Base-by-base conservation (phyloP, 2,329 filamentous ascomycete genomes). In the Capronia coronata region DNA sequence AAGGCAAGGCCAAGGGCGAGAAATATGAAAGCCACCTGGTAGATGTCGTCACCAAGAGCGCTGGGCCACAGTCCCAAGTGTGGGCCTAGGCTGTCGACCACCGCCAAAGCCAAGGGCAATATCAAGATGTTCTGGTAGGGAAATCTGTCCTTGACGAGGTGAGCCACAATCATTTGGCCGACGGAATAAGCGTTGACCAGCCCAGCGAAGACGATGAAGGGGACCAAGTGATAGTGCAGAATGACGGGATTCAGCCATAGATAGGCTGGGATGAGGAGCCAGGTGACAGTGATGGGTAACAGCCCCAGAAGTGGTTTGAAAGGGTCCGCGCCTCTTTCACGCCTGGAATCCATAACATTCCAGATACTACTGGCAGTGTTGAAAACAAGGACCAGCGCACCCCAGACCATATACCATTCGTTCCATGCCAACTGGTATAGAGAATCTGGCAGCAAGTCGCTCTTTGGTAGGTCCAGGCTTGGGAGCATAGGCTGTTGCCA, bases 141-240 rank as follows among this genome's bases (percentile, higher is more conserved):
- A 72, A 96, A 98, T 10, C 78, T 77, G 35, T 87, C 79, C 69
- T 91, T 86, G 52, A 91, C 88, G 16, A 98, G 76, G 68, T 98
- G 93, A 0, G 90, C 90, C 37, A 87, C 88, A 69, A 97, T 97
- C 74, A 97, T 96, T 67, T 90, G 86, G 5, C 91, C 91, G 49
- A 97, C 91, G 44, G 86, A 87, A 73, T 96, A 97, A 54, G 93
- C 90, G 65, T 97, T 97, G 64, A 95, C 77, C 49, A 97, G 73
- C 48, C 90, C 90, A 35, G 86, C 84, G 65, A 93, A 96, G 65
- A 97, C 76, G 57, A 84, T 76, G 67, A 98, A 97, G 1, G 93
- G 90, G 14, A 98, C 80, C 7, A 96, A 75, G 65, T 97, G 88
- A 64, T 83, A 75, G 67, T 84, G 74, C 55, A 94, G 78, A 62